Conservation (phyloP, 2,329 filamentous ascomycete species). For the Colletotrichum viniferum region DNA sequence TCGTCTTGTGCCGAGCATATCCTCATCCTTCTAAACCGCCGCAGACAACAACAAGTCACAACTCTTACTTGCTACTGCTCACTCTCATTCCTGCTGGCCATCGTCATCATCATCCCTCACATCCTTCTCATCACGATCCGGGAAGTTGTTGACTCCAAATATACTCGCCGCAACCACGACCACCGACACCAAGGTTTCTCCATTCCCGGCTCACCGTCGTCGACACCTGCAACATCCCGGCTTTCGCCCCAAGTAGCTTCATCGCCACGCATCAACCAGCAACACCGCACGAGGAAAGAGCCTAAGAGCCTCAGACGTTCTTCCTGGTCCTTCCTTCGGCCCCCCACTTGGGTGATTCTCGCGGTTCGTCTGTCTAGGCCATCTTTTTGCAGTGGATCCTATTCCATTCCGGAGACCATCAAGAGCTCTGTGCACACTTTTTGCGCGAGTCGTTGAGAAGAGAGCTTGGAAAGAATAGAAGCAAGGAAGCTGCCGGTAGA, state of each 20-base stretch:
- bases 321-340: constrained; percentile 14
- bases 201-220: constrained; percentile 18
- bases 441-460: constrained; percentile 8
- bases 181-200: constrained; percentile 15
- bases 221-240: constrained; percentile 14
- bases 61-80: background rate
- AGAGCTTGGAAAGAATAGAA: constrained; percentile 11
- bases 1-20: constrained; percentile 5
- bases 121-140: background rate
- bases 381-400: constrained; percentile 16
- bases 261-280: constrained; percentile 4
- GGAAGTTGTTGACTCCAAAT: background rate
- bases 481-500: constrained; percentile 9
- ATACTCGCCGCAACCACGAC: background rate
- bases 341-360: constrained; percentile 23
- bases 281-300: background rate
- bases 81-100: background rate
- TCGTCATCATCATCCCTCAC: background rate
- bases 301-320: constrained; percentile 14
- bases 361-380: constrained; percentile 20
- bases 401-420: constrained; percentile 9
- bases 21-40: background rate
- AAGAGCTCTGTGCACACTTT: constrained; percentile 22
- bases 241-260: constrained; percentile 2
- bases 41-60: background rate